Percentiles rank a stretch among this genome's conserved stretches.
phyloP scores from a whole-genome alignment of 2,329 filamentous ascomycete species.

The Dothideomycetidae sp. region DNA sequence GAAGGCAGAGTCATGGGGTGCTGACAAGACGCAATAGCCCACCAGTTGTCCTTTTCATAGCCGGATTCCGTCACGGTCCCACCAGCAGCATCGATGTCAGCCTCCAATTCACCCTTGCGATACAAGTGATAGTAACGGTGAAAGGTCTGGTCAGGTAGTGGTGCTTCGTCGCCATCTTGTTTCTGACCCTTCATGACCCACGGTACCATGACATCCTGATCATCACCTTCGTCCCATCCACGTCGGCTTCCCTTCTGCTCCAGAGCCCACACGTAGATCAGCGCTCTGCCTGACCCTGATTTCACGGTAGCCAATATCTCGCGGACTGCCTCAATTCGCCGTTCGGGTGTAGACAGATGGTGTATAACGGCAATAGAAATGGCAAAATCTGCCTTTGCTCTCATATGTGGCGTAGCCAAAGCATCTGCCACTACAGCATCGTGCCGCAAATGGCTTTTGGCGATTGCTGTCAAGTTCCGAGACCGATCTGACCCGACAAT shows the following conservation, averaged over 20 bases:
- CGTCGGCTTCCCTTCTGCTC: conserved; percentile 78
- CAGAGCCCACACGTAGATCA: conserved; percentile 90
- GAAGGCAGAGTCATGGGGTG: too few relatives aligned
- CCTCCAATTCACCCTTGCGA: conserved; percentile 69
- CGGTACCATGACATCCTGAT: conserved; percentile 88
- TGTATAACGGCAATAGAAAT: conserved; percentile 92
- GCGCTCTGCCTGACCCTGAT: conserved; percentile 42
- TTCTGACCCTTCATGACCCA: conserved; percentile 54
- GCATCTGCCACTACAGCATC: conserved; percentile 68
- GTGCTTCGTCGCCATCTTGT: conserved; percentile 16
- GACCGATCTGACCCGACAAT: conserved; percentile 78
- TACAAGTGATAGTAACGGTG: conserved; percentile 94
- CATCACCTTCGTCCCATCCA: conserved; percentile 71
- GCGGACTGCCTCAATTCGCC: conserved; percentile 58
- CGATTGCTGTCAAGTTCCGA: conserved; percentile 43
- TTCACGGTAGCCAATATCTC: conserved; percentile 55
- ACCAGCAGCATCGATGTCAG: conserved; percentile 59
- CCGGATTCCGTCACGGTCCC: conserved; percentile 64
- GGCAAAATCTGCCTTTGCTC: conserved; percentile 59
- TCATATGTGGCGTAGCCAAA: conserved; percentile 65
- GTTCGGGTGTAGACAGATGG: conserved; percentile 66
- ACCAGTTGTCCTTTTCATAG: conserved; percentile 98
- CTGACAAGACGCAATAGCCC: conserved; percentile 51
- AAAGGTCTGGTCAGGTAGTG: conserved; percentile 44
- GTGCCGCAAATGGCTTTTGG: conserved; percentile 43